phyloP scores from a whole-genome alignment of 2,329 filamentous ascomycete genomes.

The Aspergillus sclerotialis region DNA sequence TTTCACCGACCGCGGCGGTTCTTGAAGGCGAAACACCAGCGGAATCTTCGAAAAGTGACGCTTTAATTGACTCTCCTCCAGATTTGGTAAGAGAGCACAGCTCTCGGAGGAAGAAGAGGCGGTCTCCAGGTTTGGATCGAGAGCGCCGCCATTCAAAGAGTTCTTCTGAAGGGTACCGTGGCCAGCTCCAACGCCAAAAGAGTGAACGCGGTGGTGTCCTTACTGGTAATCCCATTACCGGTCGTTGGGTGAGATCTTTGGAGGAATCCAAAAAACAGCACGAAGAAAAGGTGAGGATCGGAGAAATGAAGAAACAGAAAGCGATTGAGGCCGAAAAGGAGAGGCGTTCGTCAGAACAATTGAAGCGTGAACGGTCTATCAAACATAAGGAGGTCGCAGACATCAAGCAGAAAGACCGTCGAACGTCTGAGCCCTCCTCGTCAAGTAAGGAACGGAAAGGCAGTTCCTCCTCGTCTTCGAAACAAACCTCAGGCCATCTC shows the following conservation, averaged over 20 bases:
- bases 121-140: conserved; percentile 20
- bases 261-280: conserved; percentile 30
- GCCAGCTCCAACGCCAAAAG: conserved; percentile 25
- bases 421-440: not conserved
- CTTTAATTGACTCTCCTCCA: conserved; percentile 4
- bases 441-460: not conserved
- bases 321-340: conserved; percentile 14
- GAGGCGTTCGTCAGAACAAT: conserved; percentile 4
- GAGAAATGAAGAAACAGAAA: conserved; percentile 16
- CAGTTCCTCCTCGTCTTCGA: conserved; percentile 20
- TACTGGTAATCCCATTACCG: conserved; percentile 19
- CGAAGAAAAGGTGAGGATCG: conserved; percentile 23
- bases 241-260: conserved; percentile 27
- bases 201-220: conserved; percentile 23
- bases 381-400: not conserved
- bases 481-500: conserved; percentile 13
- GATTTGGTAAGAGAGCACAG: conserved; percentile 8
- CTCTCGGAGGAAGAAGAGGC: conserved; percentile 25
- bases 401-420: conserved; percentile 10
- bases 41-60: conserved; percentile 7
- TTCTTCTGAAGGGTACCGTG: conserved; percentile 26
- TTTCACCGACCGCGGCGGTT: conserved; percentile 1
- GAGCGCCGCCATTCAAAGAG: conserved; percentile 31
- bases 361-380: conserved; percentile 9
- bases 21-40: conserved; percentile 5